phyloP scores from a whole-genome alignment of 176 grass and related monocot species.

The Bolboschoenus planiculmis region DNA sequence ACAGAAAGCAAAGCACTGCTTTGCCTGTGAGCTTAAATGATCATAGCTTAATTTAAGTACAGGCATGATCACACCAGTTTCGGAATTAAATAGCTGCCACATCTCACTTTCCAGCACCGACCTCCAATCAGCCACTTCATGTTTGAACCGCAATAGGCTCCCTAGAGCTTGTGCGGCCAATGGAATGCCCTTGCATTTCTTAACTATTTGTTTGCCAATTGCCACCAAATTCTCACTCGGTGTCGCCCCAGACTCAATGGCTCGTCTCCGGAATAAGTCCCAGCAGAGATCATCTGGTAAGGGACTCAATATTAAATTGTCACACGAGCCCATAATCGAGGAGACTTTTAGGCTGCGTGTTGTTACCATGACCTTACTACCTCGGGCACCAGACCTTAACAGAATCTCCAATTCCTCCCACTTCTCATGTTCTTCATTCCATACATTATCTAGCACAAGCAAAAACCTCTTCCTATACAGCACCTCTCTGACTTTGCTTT shows the following conservation, averaged over 20 bases:
- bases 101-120: conserved; percentile 17
- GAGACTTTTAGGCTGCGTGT: conserved; percentile 16
- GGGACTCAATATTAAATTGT: neutral
- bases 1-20: conserved; percentile 24
- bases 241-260: neutral
- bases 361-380: conserved; percentile 7
- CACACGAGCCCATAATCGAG: neutral
- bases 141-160: neutral
- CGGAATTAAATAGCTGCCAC: conserved; percentile 2
- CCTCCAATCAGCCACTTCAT: neutral
- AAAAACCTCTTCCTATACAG: conserved; percentile 18
- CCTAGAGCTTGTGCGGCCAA: conserved; percentile 20
- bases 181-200: conserved; percentile 24
- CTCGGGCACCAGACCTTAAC: neutral
- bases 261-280: neutral
- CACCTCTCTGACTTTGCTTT: neutral
- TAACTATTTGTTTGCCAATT: conserved; percentile 22
- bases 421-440: conserved; percentile 16
- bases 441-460: conserved; percentile 23
- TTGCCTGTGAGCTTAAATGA: neutral
- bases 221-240: neutral
- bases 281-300: neutral
- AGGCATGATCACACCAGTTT: neutral
- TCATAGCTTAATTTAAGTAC: conserved; percentile 26
- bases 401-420: neutral